Base-by-base conservation (phyloP, 257 asterid species). In the Avicennia marina region DNA sequence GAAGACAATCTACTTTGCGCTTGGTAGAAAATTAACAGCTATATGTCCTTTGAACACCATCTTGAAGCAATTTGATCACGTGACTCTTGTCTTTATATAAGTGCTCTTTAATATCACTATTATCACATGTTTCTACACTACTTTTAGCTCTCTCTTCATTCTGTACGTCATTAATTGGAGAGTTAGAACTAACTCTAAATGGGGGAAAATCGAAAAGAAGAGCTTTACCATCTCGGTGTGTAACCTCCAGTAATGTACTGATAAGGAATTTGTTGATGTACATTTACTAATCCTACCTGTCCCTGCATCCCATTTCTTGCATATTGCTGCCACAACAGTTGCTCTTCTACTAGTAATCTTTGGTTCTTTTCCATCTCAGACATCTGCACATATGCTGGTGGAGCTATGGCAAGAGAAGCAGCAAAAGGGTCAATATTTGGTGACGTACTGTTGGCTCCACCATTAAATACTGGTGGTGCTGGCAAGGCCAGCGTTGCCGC, bases 321-420 rank as follows among this genome's bases (percentile, higher is more conserved):
- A 55, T 78, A 87, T 19, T 87, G 84, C 77, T 81, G 96, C 96
- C 98, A 90, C 69, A 75, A 46, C 19, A 74, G 8, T 53, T 85
- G 96, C 66, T 90, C 94, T 43, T 85, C 74, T n/a, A 74, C 67
- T 33, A 78, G 65, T 40, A 85, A 42, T 41, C 75, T 72, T 31
- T 77, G 97, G 68, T 80, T 88, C 73, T 62, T 80, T 75, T 86
- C 97, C 72, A 89, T 61, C 45, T 88, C 97, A 0, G 87, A 64
- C 90, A 86, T 82, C 46, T 93, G 98, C 68, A 86, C 89, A 17
- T 81, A 88, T 4, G 85, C 7, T 2, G 98, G 97, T 9, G 96
- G 97, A 2, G 84, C 77, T 22, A 93, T 32, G 2, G 69, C 62
- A 0, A 80, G 63, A 2, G 98, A 89, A 27, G 95, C 94, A 0